Base-by-base conservation (phyloP, 2,329 filamentous ascomycete species). In the Microcyclospora pomicola region DNA sequence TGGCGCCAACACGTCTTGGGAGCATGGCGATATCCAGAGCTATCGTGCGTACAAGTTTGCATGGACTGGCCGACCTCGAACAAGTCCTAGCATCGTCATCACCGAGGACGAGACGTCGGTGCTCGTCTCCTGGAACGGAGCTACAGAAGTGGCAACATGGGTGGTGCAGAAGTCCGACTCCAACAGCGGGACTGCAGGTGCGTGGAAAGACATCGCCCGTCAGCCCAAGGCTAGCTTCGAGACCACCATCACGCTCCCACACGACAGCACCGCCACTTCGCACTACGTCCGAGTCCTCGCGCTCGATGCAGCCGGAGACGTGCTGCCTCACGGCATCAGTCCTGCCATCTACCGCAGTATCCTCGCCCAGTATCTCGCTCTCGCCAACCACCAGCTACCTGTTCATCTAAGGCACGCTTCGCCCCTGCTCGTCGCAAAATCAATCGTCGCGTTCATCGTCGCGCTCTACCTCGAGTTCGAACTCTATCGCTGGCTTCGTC, bases 51-150 rank as follows among this genome's bases (percentile, higher is more conserved):
- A 67, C 50, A 71, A 69, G 49, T 63, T 62, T 35, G 50, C 61
- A 29, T 77, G 72, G 69, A 58, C 58, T 2, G 69, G 7, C 41
- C 37, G 27, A 44, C 61, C 55, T 3, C 37, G 44, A 10, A 30
- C 49, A 47, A 11, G 66, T 61, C 9, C 55, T 41, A 27, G 30
- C 5, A 45, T 50, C 11, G 49, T 59, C 51, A 3, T 56, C 56
- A 31, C 52, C 2, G 41, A 52, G 3, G 49, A 51, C 9, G 45
- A 48, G 15, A 40, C 40, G 2, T 39, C 51, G 5, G 44, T 65
- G 1, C 75, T 71, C 49, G 69, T 73, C 1, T 71, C 64, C 6
- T 68, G 65, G 66, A 68, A 68, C 42, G 65, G 65, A 3, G 65
- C 64, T 0, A 68, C 65, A 0, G 63, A 65, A 27, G 57, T 68